Evolutionary conservation across 345 rosid species (phyloP).

Genomic region (Linum lewisii): DNA sequence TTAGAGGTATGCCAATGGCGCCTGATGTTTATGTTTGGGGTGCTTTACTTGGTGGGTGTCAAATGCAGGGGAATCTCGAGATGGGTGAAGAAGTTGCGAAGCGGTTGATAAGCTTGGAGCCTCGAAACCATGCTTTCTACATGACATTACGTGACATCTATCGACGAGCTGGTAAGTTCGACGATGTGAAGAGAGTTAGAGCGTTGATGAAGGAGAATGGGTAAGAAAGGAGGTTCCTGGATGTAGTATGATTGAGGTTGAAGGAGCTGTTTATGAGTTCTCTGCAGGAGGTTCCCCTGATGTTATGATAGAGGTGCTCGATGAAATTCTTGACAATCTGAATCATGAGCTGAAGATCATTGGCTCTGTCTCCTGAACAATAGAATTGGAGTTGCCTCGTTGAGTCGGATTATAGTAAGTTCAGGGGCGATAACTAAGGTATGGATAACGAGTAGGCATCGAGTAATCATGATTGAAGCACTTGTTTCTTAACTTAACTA

Average conservation of each 20-base stretch:
- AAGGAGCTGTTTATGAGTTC: background rate
- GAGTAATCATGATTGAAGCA: too few relatives aligned
- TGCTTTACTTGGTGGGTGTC: conserved; percentile 44
- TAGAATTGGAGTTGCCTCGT: too few relatives aligned
- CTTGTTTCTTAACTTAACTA: too few relatives aligned
- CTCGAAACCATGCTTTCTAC: conserved; percentile 36
- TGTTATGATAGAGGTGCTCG: background rate
- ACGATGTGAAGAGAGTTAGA: conserved; percentile 26
- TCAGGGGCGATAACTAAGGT: too few relatives aligned
- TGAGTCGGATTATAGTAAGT: too few relatives aligned
- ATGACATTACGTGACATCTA: conserved; percentile 36
- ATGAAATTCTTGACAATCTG: background rate
- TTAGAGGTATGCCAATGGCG: conserved; percentile 28
- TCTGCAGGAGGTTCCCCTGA: background rate
- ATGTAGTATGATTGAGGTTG: conserved; percentile 36
- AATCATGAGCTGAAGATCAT: background rate
- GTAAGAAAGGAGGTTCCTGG: conserved; percentile 44
- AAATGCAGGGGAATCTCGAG: conserved; percentile 25
- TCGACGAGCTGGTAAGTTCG: conserved; percentile 26
- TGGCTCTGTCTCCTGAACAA: too few relatives aligned
- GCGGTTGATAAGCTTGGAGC: conserved; percentile 38
- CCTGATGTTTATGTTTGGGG: conserved; percentile 42
- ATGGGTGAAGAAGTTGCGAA: conserved; percentile 31
- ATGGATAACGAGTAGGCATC: too few relatives aligned
- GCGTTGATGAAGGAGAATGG: conserved; percentile 30